phyloP scores from a whole-genome alignment of 2,329 filamentous ascomycete genomes.

The Diplodia sapinea region DNA sequence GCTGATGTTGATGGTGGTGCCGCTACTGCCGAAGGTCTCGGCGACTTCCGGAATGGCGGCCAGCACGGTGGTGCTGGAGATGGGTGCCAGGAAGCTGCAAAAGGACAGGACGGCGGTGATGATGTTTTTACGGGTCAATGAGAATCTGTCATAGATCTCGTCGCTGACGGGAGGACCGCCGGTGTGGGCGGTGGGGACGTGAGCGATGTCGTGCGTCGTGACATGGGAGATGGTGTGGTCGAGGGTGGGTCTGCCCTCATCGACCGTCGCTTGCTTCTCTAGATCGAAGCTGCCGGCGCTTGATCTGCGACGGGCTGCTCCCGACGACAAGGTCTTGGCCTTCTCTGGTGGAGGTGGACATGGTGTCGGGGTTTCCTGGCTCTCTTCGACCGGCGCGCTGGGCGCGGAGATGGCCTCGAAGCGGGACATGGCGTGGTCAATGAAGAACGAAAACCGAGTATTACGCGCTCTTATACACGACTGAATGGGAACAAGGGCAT shows the following conservation, averaged over 20 bases:
- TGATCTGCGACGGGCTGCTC: not conserved
- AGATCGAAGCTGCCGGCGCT: not conserved
- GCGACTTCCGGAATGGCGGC: slow-evolving; percentile 78
- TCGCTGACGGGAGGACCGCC: slow-evolving; percentile 40
- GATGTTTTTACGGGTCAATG: slow-evolving; percentile 64
- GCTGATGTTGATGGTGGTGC: slow-evolving; percentile 72
- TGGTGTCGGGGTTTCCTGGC: not conserved
- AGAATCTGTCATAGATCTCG: slow-evolving; percentile 68
- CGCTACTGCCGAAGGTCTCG: slow-evolving; percentile 66
- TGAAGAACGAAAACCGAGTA: not conserved
- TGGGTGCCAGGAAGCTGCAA: slow-evolving; percentile 76
- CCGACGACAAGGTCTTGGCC: not conserved
- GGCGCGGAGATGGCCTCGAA: slow-evolving; percentile 29
- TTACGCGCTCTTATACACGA: not conserved
- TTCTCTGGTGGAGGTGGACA: slow-evolving; percentile 3
- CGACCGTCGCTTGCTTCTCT: slow-evolving; percentile 26
- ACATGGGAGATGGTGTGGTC: slow-evolving; percentile 43
- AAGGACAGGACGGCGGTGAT: slow-evolving; percentile 74
- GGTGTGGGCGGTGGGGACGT: slow-evolving; percentile 16
- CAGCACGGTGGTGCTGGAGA: slow-evolving; percentile 75
- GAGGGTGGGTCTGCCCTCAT: slow-evolving; percentile 36
- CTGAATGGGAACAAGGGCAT: not conserved
- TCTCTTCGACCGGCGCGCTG: slow-evolving; percentile 14
- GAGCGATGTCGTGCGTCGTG: slow-evolving; percentile 33
- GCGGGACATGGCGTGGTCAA: slow-evolving; percentile 17